Evolutionary conservation across 2,329 filamentous ascomycete genomes (phyloP).

Genomic region (Alternaria solani): DNA sequence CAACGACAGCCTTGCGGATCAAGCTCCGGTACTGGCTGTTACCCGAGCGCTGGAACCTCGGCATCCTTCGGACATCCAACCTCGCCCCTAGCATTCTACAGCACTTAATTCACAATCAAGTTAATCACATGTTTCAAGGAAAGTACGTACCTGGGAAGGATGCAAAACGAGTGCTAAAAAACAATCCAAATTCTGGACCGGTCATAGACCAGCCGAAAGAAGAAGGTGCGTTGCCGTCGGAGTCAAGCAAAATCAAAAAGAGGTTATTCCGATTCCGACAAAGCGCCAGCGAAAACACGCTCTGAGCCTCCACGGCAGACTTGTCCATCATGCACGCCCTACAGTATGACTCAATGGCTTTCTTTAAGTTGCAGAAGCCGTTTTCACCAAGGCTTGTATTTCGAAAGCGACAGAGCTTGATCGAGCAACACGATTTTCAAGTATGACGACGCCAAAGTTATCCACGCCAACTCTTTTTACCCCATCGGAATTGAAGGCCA

Average conservation of each 20-base stretch:
- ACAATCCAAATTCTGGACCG: not conserved
- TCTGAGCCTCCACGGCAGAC: not conserved
- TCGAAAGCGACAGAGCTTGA: not conserved
- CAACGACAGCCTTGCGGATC: not conserved
- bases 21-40: not conserved
- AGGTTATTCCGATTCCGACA: not conserved
- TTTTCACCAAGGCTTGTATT: conserved; percentile 12
- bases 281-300: not conserved
- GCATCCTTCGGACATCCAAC: not conserved
- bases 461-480: conserved; percentile 24
- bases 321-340: not conserved
- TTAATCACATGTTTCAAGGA: not conserved
- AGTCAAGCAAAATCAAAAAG: not conserved
- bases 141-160: not conserved
- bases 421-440: not conserved
- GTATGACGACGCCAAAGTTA: conserved; percentile 18
- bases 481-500: conserved; percentile 11
- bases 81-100: not conserved
- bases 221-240: not conserved
- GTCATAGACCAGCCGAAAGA: not conserved
- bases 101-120: not conserved
- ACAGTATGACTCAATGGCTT: conserved; percentile 4
- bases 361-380: not conserved
- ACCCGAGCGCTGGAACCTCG: not conserved
- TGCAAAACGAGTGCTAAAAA: not conserved